phyloP scores from a whole-genome alignment of 2,329 filamentous ascomycete species.

The Parascedosporium putredinis region DNA sequence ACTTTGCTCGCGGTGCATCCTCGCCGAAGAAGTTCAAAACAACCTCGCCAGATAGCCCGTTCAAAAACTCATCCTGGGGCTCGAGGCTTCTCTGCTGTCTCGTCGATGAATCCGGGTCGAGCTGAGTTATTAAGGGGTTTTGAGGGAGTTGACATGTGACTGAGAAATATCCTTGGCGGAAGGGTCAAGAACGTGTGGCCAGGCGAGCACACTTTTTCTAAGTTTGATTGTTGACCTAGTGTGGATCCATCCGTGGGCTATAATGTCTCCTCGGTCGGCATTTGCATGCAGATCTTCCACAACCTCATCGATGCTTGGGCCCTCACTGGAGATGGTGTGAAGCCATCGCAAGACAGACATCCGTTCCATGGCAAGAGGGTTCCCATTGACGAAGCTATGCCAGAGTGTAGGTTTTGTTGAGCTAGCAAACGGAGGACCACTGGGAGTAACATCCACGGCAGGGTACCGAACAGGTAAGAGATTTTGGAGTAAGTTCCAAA shows the following conservation, averaged over 20 bases:
- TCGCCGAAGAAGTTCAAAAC: constrained; percentile 82
- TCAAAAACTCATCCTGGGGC: constrained; percentile 79
- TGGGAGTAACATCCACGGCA: constrained; percentile 8
- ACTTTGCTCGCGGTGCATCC: constrained; percentile 68
- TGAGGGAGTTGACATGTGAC: constrained; percentile 47
- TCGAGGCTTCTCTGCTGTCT: constrained; percentile 70
- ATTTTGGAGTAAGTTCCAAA: constrained; percentile 76
- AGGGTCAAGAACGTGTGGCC: constrained; percentile 54
- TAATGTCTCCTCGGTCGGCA: constrained; percentile 69
- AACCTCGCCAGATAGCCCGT: constrained; percentile 83
- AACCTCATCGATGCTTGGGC: constrained; percentile 63
- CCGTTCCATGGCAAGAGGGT: constrained; percentile 67
- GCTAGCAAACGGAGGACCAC: constrained; percentile 8
- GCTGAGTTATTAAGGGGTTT: constrained; percentile 67
- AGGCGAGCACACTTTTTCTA: constrained; percentile 64
- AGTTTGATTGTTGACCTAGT: constrained; percentile 85
- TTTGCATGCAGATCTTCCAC: constrained; percentile 66
- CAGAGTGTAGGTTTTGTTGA: constrained; percentile 10
- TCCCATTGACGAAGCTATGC: constrained; percentile 63
- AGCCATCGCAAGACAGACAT: constrained; percentile 78
- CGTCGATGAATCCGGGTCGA: constrained; percentile 84
- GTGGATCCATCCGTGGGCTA: constrained; percentile 85
- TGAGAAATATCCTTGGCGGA: constrained; percentile 45
- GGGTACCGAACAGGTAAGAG: constrained; percentile 62
- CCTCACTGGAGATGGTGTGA: constrained; percentile 62